These are phyloP conservation scores for Pythium brachiatum DNA, from an alignment of 352 stramenopile species.

Conservation along the genomic window DNA sequence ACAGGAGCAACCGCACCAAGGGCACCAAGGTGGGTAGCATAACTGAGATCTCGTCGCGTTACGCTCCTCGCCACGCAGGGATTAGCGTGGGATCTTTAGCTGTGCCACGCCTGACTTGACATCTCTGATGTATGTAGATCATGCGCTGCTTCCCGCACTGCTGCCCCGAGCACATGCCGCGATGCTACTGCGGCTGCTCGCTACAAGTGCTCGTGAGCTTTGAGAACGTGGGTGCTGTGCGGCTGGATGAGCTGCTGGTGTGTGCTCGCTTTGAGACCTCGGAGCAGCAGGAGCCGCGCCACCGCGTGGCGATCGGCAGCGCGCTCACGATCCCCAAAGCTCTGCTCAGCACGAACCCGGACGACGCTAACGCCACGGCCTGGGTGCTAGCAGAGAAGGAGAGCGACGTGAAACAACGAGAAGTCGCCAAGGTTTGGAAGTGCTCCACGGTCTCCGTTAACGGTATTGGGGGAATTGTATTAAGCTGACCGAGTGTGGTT, in stretches of 20 bases:
- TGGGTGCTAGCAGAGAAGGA: constrained; percentile 45
- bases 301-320: neutral
- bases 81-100: no score
- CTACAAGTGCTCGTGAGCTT: constrained; percentile 22
- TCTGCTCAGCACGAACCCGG: constrained; percentile 1
- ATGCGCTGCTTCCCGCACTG: constrained; percentile 38
- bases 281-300: constrained; percentile 7
- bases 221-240: neutral
- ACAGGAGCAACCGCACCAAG: constrained; percentile 26
- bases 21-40: constrained; percentile 18
- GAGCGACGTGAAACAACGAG: constrained; percentile 33
- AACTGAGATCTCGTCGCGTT: no score
- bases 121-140: no score
- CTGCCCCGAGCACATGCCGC: constrained; percentile 28
- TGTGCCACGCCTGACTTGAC: no score
- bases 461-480: neutral
- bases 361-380: constrained; percentile 19
- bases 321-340: constrained; percentile 6
- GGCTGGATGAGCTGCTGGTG: neutral
- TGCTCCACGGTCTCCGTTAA: neutral
- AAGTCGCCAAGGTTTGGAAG: constrained; percentile 27
- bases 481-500: neutral
- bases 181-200: constrained; percentile 34
- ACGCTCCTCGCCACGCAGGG: no score
- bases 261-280: constrained; percentile 17